Conservation (phyloP, 176 grass and related monocot species). For the Hordeum vulgare region MorexV3_pseudomolecules_assembly NC_058524.1:189547952-189548451, state of each 20-base stretch:
- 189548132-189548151: conserved; percentile 43
- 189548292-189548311: conserved; percentile 35
- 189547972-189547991: conserved; percentile 36
- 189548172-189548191: conserved; percentile 45
- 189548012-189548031: conserved; percentile 48
- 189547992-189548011: conserved; percentile 48
- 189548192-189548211: conserved; percentile 38
- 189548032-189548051: conserved; percentile 50
- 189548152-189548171: conserved; percentile 35
- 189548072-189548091: conserved; percentile 25
- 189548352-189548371: conserved; percentile 54
- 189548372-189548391: conserved; percentile 17
- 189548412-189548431: conserved; percentile 34
- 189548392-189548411: conserved; percentile 31
- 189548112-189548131: conserved; percentile 35
- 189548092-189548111: conserved; percentile 46
- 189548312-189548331: conserved; percentile 43
- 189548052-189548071: conserved; percentile 32
- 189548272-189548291: conserved; percentile 51
- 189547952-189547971: conserved; percentile 26
- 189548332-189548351: conserved; percentile 36
- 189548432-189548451: conserved; percentile 29
- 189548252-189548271: conserved; percentile 55
- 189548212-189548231: conserved; percentile 45
- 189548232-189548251: conserved; percentile 39